Evolutionary conservation across 768 basidiomycete species (phyloP).

Genomic region (Panaeolus papilionaceus): DNA sequence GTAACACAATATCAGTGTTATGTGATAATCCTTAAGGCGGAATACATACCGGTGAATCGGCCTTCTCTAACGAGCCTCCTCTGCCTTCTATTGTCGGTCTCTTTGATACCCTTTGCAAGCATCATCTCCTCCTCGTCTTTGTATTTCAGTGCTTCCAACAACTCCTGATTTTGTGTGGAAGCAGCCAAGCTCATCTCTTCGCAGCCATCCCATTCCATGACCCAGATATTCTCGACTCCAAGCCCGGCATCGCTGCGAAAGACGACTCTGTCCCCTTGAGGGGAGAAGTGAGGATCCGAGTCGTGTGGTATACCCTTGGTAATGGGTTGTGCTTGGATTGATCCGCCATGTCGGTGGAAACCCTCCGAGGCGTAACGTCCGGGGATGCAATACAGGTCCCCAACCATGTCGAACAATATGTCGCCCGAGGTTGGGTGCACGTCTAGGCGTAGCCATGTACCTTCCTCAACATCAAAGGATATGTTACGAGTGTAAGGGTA

Average conservation of each 20-base stretch:
- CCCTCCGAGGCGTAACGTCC: constrained; percentile 34
- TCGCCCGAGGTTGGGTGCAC: constrained; percentile 75
- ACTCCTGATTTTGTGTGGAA: constrained; percentile 31
- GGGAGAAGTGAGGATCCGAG: constrained; percentile 76
- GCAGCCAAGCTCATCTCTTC: constrained; percentile 58
- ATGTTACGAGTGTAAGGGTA: constrained; percentile 71
- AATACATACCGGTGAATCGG: constrained; percentile 48
- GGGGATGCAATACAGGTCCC: constrained; percentile 76
- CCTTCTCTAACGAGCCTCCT: constrained; percentile 65
- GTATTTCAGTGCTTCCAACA: constrained; percentile 41
- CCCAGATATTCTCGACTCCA: constrained; percentile 80
- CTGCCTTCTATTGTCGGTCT: constrained; percentile 51
- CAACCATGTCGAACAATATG: constrained; percentile 77
- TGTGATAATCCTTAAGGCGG: neutral
- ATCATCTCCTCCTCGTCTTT: constrained; percentile 51
- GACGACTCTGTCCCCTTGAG: constrained; percentile 64
- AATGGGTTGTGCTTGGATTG: constrained; percentile 58
- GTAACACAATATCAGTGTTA: neutral
- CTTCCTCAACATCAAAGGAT: constrained; percentile 73
- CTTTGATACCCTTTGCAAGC: constrained; percentile 55
- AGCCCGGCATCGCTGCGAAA: constrained; percentile 77
- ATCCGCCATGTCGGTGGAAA: constrained; percentile 24
- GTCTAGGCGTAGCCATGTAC: constrained; percentile 79
- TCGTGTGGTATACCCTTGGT: constrained; percentile 72
- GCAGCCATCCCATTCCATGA: constrained; percentile 71